These are phyloP conservation scores for Postia placenta DNA, from an alignment of 768 basidiomycete genomes.

Conservation along the genomic window DNA sequence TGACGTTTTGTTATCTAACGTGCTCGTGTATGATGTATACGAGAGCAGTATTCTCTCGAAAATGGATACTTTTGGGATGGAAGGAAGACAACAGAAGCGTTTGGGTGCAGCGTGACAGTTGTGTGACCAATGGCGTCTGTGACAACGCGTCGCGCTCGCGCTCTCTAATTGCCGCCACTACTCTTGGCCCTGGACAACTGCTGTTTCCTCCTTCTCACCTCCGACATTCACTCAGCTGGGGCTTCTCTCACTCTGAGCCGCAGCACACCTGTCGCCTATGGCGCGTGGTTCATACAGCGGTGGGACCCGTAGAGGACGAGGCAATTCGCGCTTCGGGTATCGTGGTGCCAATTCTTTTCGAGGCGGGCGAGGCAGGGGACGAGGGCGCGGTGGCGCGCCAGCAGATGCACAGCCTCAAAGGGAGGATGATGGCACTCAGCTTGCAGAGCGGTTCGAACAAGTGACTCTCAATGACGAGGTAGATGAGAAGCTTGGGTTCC, in stretches of 20 bases:
- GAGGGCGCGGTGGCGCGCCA: conserved; percentile 36
- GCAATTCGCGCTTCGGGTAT: not conserved
- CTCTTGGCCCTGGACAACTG: too few species aligned
- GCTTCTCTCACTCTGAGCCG: too few species aligned
- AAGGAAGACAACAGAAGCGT: too few species aligned
- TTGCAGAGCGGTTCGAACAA: conserved; percentile 82
- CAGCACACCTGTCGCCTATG: too few species aligned
- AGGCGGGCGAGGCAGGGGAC: conserved; percentile 42
- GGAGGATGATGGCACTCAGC: conserved; percentile 87
- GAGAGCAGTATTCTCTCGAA: too few species aligned
- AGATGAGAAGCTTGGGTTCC: conserved; percentile 91
- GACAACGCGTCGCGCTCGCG: too few species aligned
- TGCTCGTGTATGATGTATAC: too few species aligned
- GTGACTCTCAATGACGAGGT: conserved; percentile 74
- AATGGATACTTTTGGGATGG: too few species aligned
- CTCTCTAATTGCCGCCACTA: too few species aligned
- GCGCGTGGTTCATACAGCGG: not conserved
- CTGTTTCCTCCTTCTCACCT: not conserved
- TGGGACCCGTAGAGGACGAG: not conserved
- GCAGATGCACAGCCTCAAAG: conserved; percentile 53
- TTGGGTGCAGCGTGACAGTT: too few species aligned
- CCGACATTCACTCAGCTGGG: not conserved
- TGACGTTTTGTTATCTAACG: too few species aligned
- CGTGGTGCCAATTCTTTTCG: not conserved
- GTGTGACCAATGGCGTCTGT: not conserved